Base-by-base conservation (phyloP, 148 eudicot genomes). In the Spergularia bocconei region DNA sequence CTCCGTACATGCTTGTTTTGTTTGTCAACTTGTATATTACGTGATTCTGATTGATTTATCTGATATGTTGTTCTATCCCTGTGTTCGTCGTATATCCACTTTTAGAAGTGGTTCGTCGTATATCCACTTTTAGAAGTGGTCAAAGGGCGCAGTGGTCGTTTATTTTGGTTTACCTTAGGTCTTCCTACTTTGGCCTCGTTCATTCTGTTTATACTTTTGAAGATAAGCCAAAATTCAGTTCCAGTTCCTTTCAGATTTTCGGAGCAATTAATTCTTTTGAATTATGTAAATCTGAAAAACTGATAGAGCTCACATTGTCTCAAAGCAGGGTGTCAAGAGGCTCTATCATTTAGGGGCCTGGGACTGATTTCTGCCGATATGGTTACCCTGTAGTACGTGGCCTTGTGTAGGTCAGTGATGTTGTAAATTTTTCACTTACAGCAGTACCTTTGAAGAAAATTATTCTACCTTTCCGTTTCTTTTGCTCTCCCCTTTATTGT, bases 321-420 rank as follows among this genome's bases (percentile, higher is more conserved):
- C 87, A 80, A 87, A 93, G 88, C 96, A 94, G 95, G 97, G 87
- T 75, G 86, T 81, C 86, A 77, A 84, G 96, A 85, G 89, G 96
- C 92, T 87, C 90, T 86, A 74, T 87, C 87, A 80, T 86, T 75
- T 87, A 83, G 83, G 86, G 93, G 87, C 87, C 89, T 86, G 92
- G 90, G 88, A 85, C 92, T 85, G 92, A 82, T 86, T 79, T 86
- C 93, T 67, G 91, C 91, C 82, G 87, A 87, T 82, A 84, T 88
- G 97, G 87, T 85, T 84, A 85, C 79, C 88, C 86, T 84, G 74
- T 88, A 87, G 78, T 83, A 63, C 84, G 87, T 88, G 89, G 87
- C 90, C 90, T 85, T 63, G 77, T 81, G 75, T 91, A 89, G 97
- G 97, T 93, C 95, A 93, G 95, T 89, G 76, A 84, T 82, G 84